Base-by-base conservation (phyloP, 805 yeast genomes). In the Kurtzmaniella cleridarum region DNA sequence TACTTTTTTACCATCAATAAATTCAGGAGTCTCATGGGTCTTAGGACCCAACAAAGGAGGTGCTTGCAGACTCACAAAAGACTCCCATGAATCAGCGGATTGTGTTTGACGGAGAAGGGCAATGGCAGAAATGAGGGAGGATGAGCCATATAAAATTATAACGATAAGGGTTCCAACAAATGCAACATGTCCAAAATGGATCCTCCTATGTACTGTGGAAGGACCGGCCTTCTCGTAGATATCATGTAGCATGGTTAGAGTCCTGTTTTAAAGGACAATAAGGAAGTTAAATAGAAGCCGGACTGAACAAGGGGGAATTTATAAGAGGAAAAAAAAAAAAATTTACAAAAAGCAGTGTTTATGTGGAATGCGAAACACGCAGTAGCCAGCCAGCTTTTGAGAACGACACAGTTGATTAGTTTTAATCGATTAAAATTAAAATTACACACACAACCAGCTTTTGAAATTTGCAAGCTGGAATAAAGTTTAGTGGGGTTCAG, bases 1-100 rank as follows among this genome's bases (percentile, higher is more conserved):
- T 13, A 59, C 60, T 8, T 44, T 42, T 41, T 56, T 59, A 1
- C 59, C 60, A 11, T 44, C 45, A 27, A 18, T 20, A 17, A 20
- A 10, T 5, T 11, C 15, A 10, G 33, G 13, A 17, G 15, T 30
- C 13, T 27, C 28, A n/a, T 14, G 14, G 13, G 9, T n/a, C 24
- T 13, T 23, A 9, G 29, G 29, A 8, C 15, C 30, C 13, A 13
- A 12, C 13, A 13, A 12, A 9, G 30, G 15, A n/a, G 30, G 15
- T 5, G 30, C 30, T 28, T 12, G 30, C 15, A 13, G 30, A 5
- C 10, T 26, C 13, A 9, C 3, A 7, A 30, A 14, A 17, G 16
- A 30, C 5, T 18, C 11, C 11, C 5, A 16, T 5, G 13, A 11
- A 4, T 16, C 23, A 11, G 17, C 15, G 14, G 14, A 13, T 10